phyloP scores from a whole-genome alignment of 1,284 basidiomycete species.

The Xerocomus minutiporus region DNA sequence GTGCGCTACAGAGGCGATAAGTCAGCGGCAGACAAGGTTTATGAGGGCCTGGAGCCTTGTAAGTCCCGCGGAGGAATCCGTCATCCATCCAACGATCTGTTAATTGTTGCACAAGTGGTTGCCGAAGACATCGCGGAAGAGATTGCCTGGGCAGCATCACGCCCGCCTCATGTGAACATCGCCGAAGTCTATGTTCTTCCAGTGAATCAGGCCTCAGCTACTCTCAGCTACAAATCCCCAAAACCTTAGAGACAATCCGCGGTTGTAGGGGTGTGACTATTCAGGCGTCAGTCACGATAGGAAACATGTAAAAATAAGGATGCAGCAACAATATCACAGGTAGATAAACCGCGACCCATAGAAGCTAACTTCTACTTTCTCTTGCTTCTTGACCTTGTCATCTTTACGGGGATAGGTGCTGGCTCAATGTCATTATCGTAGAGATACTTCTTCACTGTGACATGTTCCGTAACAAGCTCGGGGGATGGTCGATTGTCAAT shows the following conservation, averaged over 20 bases:
- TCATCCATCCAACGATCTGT: conserved; percentile 8
- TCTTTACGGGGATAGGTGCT: conserved; percentile 40
- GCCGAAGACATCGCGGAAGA: conserved; percentile 92
- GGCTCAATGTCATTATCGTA: conserved; percentile 71
- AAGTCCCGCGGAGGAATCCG: conserved; percentile 28
- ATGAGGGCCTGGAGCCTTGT: conserved; percentile 80
- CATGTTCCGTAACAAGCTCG: conserved; percentile 59
- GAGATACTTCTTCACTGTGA: conserved; percentile 75
- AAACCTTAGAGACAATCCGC: conserved; percentile 4
- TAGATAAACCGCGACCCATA: conserved; percentile 13
- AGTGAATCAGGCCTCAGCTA: conserved; percentile 76
- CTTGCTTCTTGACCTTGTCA: conserved; percentile 46
- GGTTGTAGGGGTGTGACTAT: conserved; percentile 1
- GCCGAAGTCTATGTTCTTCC: conserved; percentile 78
- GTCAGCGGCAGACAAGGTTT: conserved; percentile 80
- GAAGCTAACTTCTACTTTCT: conserved; percentile 34
- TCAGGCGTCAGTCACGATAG: conserved; percentile 2
- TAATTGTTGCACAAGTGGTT: conserved; percentile 47
- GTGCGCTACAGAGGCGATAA: conserved; percentile 85
- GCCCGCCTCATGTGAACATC: conserved; percentile 83
- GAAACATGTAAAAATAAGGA: conserved; percentile 28
- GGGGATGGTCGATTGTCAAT: conserved; percentile 53
- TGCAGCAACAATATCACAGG: conserved; percentile 30
- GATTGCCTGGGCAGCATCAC: conserved; percentile 91
- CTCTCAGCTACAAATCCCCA: conserved; percentile 31